phyloP scores from a whole-genome alignment of 1,284 basidiomycete species.

The Moesziomyces parantarcticus region DNA sequence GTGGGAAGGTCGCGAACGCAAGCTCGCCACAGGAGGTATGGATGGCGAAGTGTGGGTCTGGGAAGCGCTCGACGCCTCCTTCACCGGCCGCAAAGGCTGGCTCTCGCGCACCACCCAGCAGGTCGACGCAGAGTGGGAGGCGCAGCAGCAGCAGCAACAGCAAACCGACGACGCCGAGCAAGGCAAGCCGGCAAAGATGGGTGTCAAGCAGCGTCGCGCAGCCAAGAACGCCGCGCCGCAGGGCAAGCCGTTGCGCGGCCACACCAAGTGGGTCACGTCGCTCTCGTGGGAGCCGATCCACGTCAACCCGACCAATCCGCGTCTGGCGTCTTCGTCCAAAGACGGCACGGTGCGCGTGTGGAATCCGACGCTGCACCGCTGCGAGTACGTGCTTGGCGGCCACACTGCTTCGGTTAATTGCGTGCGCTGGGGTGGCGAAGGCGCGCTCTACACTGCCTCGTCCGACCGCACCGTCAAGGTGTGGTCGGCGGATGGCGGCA shows the following conservation, averaged over 20 bases:
- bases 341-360: slow-evolving; percentile 95
- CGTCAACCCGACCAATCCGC: slow-evolving; percentile 67
- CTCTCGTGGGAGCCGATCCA: slow-evolving; percentile 97
- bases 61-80: slow-evolving; percentile 56
- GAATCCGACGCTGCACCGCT: slow-evolving; percentile 78
- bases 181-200: slow-evolving; percentile 43
- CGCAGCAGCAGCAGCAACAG: slow-evolving; percentile 20
- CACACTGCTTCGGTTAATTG: slow-evolving; percentile 95
- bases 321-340: slow-evolving; percentile 93
- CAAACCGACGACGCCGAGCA: slow-evolving; percentile 4
- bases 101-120: slow-evolving; percentile 51
- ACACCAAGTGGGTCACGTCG: slow-evolving; percentile 97
- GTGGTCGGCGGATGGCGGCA: slow-evolving; percentile 85
- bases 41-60: slow-evolving; percentile 65
- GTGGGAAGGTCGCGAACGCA: slow-evolving; percentile 92
- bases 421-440: slow-evolving; percentile 86
- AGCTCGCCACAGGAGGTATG: slow-evolving; percentile 79
- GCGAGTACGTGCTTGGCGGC: slow-evolving; percentile 89
- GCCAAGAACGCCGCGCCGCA: slow-evolving; percentile 59
- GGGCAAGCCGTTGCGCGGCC: slow-evolving; percentile 74
- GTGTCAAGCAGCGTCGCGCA: slow-evolving; percentile 56
- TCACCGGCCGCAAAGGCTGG: slow-evolving; percentile 58
- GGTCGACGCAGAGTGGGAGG: slow-evolving; percentile 53
- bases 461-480: slow-evolving; percentile 93
- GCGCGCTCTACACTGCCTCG: slow-evolving; percentile 81